These are phyloP conservation scores for Xeromyces bisporus DNA, from an alignment of 495 filamentous ascomycete species.

Conservation along the genomic window DNA sequence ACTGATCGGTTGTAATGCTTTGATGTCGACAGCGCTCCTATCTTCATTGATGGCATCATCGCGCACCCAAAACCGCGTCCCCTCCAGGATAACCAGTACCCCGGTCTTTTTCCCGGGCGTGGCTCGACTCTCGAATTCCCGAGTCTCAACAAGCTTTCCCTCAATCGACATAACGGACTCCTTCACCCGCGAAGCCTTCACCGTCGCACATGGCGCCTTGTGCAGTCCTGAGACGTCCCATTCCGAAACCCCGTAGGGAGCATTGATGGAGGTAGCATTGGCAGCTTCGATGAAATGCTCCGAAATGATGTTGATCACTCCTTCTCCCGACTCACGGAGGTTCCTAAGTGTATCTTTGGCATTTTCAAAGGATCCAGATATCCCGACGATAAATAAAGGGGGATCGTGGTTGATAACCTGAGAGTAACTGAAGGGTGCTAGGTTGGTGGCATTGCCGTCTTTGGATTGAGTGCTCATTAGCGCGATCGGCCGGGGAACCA, in stretches of 20 bases:
- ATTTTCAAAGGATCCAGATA: conserved; percentile 31
- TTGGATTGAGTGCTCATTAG: conserved; percentile 42
- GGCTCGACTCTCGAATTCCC: conserved; percentile 56
- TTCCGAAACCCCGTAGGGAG: conserved; percentile 63
- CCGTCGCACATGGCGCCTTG: conserved; percentile 45
- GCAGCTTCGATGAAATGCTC: conserved; percentile 81
- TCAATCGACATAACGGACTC: conserved; percentile 76
- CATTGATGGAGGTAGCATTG: conserved; percentile 60
- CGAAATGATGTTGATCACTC: conserved; percentile 71
- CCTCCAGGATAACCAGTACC: conserved; percentile 65
- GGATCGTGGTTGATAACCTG: conserved; percentile 77
- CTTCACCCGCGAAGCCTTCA: conserved; percentile 54
- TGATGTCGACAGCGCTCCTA: conserved; percentile 51
- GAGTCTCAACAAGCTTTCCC: conserved; percentile 51
- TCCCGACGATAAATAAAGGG: conserved; percentile 72
- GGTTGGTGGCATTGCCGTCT: conserved; percentile 48
- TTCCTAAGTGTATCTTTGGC: conserved; percentile 69
- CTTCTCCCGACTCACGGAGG: conserved; percentile 50
- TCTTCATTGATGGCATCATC: conserved; percentile 79
- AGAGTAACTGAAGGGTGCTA: conserved; percentile 79
- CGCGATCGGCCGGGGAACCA: conserved; percentile 67
- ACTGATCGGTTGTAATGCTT: conserved; percentile 53
- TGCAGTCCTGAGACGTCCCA: conserved; percentile 69
- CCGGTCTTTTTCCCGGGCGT: conserved; percentile 56
- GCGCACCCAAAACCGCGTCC: conserved; percentile 70